These are phyloP conservation scores for Candida gigantensis DNA, from an alignment of 1,139 yeast genomes.

Conservation along the genomic window DNA sequence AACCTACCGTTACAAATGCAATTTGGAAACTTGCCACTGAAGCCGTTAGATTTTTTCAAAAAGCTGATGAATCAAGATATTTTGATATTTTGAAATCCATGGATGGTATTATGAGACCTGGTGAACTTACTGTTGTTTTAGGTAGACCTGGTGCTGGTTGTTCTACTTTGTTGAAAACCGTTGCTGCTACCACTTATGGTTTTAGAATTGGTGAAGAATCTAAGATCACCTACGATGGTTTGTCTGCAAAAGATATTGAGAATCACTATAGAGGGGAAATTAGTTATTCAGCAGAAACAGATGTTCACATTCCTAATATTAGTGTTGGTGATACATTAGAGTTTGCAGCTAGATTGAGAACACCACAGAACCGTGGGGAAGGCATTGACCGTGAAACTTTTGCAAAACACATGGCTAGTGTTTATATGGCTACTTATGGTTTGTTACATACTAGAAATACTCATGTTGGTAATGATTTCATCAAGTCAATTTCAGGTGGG, in stretches of 20 bases:
- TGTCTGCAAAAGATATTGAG: slow-evolving; percentile 41
- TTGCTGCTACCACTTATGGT: slow-evolving; percentile 38
- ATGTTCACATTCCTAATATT: slow-evolving; percentile 54
- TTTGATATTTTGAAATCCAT: slow-evolving; percentile 36
- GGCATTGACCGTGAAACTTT: slow-evolving; percentile 38
- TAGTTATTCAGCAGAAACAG: slow-evolving; percentile 54
- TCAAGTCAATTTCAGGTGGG: slow-evolving; percentile 46
- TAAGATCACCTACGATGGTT: slow-evolving; percentile 34
- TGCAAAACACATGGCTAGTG: slow-evolving; percentile 45
- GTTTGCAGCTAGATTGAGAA: slow-evolving; percentile 44
- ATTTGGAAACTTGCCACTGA: slow-evolving; percentile 24
- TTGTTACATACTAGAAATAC: slow-evolving; percentile 36
- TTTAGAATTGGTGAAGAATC: slow-evolving; percentile 54
- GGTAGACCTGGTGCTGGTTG: slow-evolving; percentile 43
- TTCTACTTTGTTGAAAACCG: slow-evolving; percentile 34
- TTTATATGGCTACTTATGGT: slow-evolving; percentile 45
- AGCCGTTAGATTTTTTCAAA: slow-evolving; percentile 33
- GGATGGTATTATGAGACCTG: slow-evolving; percentile 35
- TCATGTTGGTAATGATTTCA: slow-evolving; percentile 38
- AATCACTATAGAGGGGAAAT: slow-evolving; percentile 52
- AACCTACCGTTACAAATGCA: slow-evolving; percentile 65
- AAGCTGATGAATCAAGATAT: slow-evolving; percentile 29
- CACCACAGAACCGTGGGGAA: slow-evolving; percentile 40
- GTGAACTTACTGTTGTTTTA: slow-evolving; percentile 37
- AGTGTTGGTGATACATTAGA: slow-evolving; percentile 53